Base-by-base conservation (phyloP, 129 eudicot species). In the Kitagawia praeruptora region DNA sequence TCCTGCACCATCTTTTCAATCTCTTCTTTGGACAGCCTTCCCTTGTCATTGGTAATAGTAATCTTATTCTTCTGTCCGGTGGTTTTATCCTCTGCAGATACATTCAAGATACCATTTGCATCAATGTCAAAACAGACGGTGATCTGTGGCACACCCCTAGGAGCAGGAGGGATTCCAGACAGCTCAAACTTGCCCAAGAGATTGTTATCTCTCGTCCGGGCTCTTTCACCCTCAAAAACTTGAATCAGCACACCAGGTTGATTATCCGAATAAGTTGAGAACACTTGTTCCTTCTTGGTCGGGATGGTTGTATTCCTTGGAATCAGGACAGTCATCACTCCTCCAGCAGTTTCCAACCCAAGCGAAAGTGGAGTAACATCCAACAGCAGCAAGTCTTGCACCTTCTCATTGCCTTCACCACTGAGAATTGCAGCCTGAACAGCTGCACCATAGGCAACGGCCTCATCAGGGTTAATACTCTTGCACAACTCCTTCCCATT, bases 1-100 rank as follows among this genome's bases (percentile, higher is more conserved):
- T 78, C 81, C 48, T 78, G 70, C 41, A 78, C 81, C 81, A 78
- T 78, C 63, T 64, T 78, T 54, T 64, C 74, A n/a, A 78, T 63
- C 75, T 78, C 81, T 27, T 64, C 80, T 9, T 77, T 77, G 8
- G 80, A 77, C 10, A 77, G 69, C 71, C 80, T 77, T 39, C 80
- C 71, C 75, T 75, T 75, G 45, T 78, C 81, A 9, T 64, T 78
- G 61, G 81, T 63, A 4, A 78, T 78, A 7, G 72, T 78, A 10
- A 64, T 78, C 51, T 78, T 78, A 40, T 44, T 78, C 63, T 64
- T 78, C 61, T 78, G 70, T 11, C 81, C 81, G 9, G 54, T 78
- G 44, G 53, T 78, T 28, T 78, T 78, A 23, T 78, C 81, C 81
- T 78, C 81, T 4, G 75, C 81, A 2, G 58, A 39, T 2, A 78